Evolutionary conservation across 148 eudicot species (phyloP), one percentile per base, ranked within the genome.

Genomic region (Tetragonia tetragonoides): DNA sequence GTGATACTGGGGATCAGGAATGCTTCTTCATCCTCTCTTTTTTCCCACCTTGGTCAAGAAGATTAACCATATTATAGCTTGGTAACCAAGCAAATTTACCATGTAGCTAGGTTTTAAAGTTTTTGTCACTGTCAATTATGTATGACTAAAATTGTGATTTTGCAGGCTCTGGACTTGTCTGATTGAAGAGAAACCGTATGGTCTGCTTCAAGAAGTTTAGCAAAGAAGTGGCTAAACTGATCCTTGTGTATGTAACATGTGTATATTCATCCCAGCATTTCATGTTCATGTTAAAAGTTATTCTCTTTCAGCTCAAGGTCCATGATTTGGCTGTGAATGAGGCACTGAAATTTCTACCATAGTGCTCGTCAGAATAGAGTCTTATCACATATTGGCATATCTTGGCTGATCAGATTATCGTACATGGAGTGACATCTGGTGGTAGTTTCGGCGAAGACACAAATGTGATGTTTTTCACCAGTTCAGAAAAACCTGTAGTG

Each of bases 101-200:
- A 40, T 66, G 0, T n/a, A 46, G 5, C 44, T 51, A 3, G 42
- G 41, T 18, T 54, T 20, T 42, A n/a, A 40, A 56, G 65, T 15
- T n/a, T 8, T 18, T 40, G 15, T 9, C 28, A 20, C 71, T 68
- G 71, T 40, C 23, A 21, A 10, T 75, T 63, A 46, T 57, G 10
- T 16, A 3, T 18, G 7, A 65, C 41, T 21, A 42, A 70, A 70
- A 68, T 72, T 56, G n/a, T 61, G 56, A 70, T 73, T 47, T 72
- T 78, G 68, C 81, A 82, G 84, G 77, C 81, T 9, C 53, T 78
- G 75, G 28, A 78, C 49, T 70, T 82, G 59, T 73, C 78, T 44
- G 42, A 23, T n/a, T 77, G 71, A 78, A 68, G 74, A 78, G 24
- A 64, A 15, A 46, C 8, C 6, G 23, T 5, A 53, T 54, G 71